Conservation (phyloP, 768 basidiomycete species). For the Suillus sp. region DNA sequence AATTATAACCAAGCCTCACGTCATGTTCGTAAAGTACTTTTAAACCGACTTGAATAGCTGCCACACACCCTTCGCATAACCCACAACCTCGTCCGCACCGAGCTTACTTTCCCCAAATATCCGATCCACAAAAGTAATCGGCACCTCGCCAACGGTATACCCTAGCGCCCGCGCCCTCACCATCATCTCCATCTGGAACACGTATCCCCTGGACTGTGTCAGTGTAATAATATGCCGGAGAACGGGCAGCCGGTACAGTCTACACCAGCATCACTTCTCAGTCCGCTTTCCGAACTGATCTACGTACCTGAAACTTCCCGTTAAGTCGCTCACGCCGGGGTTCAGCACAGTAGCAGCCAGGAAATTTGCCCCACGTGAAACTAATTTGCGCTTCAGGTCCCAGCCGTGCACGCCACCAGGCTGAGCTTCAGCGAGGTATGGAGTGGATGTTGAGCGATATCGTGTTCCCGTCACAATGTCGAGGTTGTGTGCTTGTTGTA, state of each 20-base stretch:
- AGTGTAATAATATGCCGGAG: constrained; percentile 82
- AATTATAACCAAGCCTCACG: neutral
- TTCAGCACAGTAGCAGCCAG: constrained; percentile 82
- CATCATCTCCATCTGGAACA: constrained; percentile 99
- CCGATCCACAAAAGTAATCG: constrained; percentile 93
- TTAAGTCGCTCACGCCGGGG: constrained; percentile 88
- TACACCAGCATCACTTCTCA: constrained; percentile 27
- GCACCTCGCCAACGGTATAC: constrained; percentile 87
- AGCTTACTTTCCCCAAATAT: constrained; percentile 94
- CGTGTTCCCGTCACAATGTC: constrained; percentile 95
- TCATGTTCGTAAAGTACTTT: constrained; percentile 3
- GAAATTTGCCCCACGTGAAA: constrained; percentile 88
- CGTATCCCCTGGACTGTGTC: constrained; percentile 87
- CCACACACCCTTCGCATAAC: constrained; percentile 86
- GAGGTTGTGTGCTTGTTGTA: constrained; percentile 83
- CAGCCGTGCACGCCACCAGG: constrained; percentile 92
- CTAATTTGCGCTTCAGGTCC: constrained; percentile 88
- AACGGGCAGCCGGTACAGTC: constrained; percentile 76
- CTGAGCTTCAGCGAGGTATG: constrained; percentile 53
- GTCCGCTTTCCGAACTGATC: neutral
- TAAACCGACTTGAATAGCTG: constrained; percentile 73
- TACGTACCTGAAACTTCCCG: constrained; percentile 83
- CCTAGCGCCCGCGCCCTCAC: constrained; percentile 83
- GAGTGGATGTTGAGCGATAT: constrained; percentile 67
- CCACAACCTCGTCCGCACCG: constrained; percentile 84